Conservation (phyloP, 306 rosid genomes). For the Delonix regia region DNA sequence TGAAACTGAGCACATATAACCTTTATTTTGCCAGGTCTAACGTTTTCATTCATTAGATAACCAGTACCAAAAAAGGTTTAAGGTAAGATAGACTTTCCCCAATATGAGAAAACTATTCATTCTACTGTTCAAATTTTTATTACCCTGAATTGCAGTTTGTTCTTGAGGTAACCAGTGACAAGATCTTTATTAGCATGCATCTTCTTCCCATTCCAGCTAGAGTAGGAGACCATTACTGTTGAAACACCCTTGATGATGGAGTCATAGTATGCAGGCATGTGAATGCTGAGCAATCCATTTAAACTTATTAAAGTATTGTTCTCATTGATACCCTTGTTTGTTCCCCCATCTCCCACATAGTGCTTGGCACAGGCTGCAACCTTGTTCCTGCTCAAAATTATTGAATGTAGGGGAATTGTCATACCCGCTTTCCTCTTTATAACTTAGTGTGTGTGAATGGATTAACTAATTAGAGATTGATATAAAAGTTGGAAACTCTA, state of each 20-base stretch:
- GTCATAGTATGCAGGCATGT: slow-evolving; percentile 78
- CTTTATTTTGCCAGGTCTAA: too few relatives aligned
- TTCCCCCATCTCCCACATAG: slow-evolving; percentile 94
- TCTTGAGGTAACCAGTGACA: slow-evolving; percentile 68
- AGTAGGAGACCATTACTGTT: slow-evolving; percentile 78
- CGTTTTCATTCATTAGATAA: too few relatives aligned
- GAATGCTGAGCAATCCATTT: slow-evolving; percentile 67
- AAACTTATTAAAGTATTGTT: slow-evolving; percentile 71
- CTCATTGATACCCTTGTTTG: slow-evolving; percentile 83
- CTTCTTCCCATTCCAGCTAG: slow-evolving; percentile 82
- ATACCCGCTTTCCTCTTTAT: slow-evolving; percentile 21
- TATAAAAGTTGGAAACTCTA: neutral
- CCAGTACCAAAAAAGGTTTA: too few relatives aligned
- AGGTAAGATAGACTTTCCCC: neutral
- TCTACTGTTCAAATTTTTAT: neutral
- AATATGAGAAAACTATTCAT: neutral
- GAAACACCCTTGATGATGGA: slow-evolving; percentile 78
- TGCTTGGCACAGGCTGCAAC: slow-evolving; percentile 99
- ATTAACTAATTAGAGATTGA: neutral
- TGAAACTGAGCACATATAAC: neutral
- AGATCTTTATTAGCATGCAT: slow-evolving; percentile 81
- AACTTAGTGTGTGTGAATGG: neutral
- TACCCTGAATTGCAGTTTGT: slow-evolving; percentile 72
- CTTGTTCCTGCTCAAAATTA: slow-evolving; percentile 60
- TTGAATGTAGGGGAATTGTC: slow-evolving; percentile 13